These are phyloP conservation scores for Pichia manshurica DNA, from an alignment of 805 yeast genomes.

Conservation along the genomic window DNA sequence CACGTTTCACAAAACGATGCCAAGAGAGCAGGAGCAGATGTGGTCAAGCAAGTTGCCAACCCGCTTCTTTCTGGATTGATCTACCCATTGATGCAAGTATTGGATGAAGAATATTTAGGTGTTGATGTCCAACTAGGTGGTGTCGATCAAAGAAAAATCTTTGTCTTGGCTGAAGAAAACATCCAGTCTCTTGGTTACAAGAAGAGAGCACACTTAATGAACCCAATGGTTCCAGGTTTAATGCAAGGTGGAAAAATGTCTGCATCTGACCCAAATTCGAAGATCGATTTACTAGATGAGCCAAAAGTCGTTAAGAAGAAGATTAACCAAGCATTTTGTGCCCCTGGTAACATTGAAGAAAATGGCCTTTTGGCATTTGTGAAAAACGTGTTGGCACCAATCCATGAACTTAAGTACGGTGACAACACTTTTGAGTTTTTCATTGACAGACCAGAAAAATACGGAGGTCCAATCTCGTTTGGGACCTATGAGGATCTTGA, in stretches of 20 bases:
- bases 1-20: slow-evolving; percentile 91
- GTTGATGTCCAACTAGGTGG: slow-evolving; percentile 98
- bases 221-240: slow-evolving; percentile 97
- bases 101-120: slow-evolving; percentile 85
- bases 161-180: slow-evolving; percentile 93
- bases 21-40: slow-evolving; percentile 99
- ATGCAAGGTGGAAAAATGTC: slow-evolving; percentile 98
- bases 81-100: slow-evolving; percentile 97
- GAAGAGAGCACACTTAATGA: slow-evolving; percentile 98
- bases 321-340: slow-evolving; percentile 87
- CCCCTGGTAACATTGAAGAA: slow-evolving; percentile 87
- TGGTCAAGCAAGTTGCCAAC: slow-evolving; percentile 93
- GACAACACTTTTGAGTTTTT: slow-evolving; percentile 56
- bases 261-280: slow-evolving; percentile 97
- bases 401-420: slow-evolving; percentile 67
- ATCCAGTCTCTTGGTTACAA: slow-evolving; percentile 83
- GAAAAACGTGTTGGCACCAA: slow-evolving; percentile 79
- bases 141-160: slow-evolving; percentile 96
- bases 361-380: slow-evolving; percentile 87
- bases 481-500: slow-evolving; percentile 61
- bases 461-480: slow-evolving; percentile 88
- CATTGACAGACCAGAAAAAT: slow-evolving; percentile 91
- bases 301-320: slow-evolving; percentile 87
- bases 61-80: slow-evolving; percentile 91
- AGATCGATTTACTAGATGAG: slow-evolving; percentile 86